phyloP scores from a whole-genome alignment of 1,284 basidiomycete species.

The Boletus calvinii region DNA sequence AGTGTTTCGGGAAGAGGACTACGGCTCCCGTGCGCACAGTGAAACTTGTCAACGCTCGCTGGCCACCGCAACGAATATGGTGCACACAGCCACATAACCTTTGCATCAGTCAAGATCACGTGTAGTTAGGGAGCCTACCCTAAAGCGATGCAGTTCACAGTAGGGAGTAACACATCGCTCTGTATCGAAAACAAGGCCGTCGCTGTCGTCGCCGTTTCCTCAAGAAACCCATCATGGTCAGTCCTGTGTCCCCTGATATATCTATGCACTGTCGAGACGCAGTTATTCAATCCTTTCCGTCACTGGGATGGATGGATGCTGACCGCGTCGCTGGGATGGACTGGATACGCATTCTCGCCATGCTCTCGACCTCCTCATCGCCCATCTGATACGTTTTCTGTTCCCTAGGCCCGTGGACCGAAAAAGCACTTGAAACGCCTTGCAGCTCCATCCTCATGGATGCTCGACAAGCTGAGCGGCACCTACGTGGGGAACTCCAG shows the following conservation, averaged over 20 bases:
- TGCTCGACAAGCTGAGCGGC: constrained; percentile 98
- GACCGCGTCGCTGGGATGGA: constrained; percentile 21
- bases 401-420: constrained; percentile 87
- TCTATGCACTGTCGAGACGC: background rate
- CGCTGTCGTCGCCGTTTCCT: constrained; percentile 21
- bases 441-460: constrained; percentile 97
- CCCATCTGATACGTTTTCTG: constrained; percentile 20
- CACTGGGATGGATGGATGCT: constrained; percentile 28
- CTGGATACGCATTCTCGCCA: constrained; percentile 7
- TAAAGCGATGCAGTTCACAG: constrained; percentile 10
- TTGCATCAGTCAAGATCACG: constrained; percentile 18
- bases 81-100: constrained; percentile 10
- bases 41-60: constrained; percentile 1
- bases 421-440: constrained; percentile 99
- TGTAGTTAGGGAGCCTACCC: constrained; percentile 16
- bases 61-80: background rate
- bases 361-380: background rate
- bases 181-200: constrained; percentile 25
- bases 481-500: constrained; percentile 75
- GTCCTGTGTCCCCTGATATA: constrained; percentile 15
- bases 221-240: constrained; percentile 36
- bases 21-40: constrained; percentile 2
- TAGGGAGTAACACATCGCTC: background rate
- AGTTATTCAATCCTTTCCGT: background rate
- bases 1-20: background rate